Conservation (phyloP, 805 yeast species). For the Metschnikowia koreensis region DNA sequence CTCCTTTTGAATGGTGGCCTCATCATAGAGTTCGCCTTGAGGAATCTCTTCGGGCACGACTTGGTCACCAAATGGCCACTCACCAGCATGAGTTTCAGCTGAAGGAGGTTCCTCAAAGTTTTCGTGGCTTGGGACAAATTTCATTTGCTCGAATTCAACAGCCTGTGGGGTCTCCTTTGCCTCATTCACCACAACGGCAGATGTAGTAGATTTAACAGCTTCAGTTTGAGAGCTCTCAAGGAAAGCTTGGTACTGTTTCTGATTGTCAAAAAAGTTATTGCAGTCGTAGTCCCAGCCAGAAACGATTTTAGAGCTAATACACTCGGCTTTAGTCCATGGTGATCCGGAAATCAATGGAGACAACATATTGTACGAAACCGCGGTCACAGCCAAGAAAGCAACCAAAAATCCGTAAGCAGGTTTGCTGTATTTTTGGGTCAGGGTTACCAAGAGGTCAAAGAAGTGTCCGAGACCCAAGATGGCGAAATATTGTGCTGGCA, state of each 20-base stretch:
- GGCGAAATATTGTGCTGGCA: constrained; percentile 90
- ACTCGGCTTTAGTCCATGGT: constrained; percentile 71
- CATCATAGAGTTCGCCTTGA: constrained; percentile 16
- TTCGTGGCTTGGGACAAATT: background rate
- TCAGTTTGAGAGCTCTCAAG: constrained; percentile 3
- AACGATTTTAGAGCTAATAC: constrained; percentile 59
- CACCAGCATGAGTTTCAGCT: constrained; percentile 17
- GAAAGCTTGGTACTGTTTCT: constrained; percentile 24
- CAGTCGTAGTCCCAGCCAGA: constrained; percentile 90
- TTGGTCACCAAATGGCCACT: constrained; percentile 11
- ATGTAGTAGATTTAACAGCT: constrained; percentile 5
- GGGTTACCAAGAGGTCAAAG: constrained; percentile 48
- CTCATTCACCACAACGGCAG: constrained; percentile 11
- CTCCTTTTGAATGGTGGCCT: constrained; percentile 10
- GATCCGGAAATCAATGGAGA: constrained; percentile 76
- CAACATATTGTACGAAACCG: constrained; percentile 56
- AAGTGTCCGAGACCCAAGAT: constrained; percentile 72
- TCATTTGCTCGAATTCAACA: constrained; percentile 4
- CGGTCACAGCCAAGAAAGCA: constrained; percentile 47
- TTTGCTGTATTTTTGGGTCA: constrained; percentile 39
- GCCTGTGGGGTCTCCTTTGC: constrained; percentile 11
- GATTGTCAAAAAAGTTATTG: constrained; percentile 44
- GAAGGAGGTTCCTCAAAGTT: constrained; percentile 16
- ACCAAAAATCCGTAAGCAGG: constrained; percentile 47
- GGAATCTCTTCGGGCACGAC: constrained; percentile 13